A percentile compares a stretch with the other conserved stretches of the same genome.
Evolutionary conservation across 352 stramenopile species (phyloP).

Genomic region (Globisporangium nagaii): DNA sequence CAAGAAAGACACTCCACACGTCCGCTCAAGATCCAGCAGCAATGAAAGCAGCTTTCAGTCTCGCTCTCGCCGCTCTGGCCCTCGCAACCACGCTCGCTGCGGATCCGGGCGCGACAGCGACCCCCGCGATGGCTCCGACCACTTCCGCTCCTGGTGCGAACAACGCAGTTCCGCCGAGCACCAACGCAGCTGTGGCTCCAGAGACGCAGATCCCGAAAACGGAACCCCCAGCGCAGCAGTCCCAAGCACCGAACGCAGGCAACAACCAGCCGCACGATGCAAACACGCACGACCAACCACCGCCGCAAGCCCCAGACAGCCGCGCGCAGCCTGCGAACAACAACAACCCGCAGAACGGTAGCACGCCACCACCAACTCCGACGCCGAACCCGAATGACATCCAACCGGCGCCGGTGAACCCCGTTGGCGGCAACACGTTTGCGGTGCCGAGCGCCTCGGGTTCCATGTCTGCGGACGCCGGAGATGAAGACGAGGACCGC

Average conservation of each 20-base stretch:
- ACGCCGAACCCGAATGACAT: neutral
- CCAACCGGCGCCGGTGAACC: neutral
- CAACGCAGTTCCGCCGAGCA: neutral
- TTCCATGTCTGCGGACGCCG: neutral
- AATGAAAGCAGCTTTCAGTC: conserved; percentile 20
- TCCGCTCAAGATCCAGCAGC: neutral
- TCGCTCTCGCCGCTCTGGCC: conserved; percentile 9
- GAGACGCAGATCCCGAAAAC: neutral
- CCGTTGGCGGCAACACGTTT: neutral
- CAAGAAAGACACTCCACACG: neutral
- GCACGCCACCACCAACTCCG: neutral
- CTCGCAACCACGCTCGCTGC: conserved; percentile 7
- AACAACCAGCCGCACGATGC: neutral
- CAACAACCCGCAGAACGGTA: neutral
- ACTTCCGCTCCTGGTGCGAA: too few species aligned
- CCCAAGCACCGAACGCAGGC: neutral
- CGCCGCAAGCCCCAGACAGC: neutral
- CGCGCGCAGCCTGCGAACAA: neutral
- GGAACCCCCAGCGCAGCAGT: neutral
- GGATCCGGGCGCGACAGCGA: neutral
- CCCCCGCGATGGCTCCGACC: neutral
- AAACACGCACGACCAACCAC: neutral
- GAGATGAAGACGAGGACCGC: neutral
- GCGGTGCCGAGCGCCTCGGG: neutral
- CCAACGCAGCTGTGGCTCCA: neutral